Conservation (phyloP, 208 protist species). For the Acanthamoeba rhysodes region DNA sequence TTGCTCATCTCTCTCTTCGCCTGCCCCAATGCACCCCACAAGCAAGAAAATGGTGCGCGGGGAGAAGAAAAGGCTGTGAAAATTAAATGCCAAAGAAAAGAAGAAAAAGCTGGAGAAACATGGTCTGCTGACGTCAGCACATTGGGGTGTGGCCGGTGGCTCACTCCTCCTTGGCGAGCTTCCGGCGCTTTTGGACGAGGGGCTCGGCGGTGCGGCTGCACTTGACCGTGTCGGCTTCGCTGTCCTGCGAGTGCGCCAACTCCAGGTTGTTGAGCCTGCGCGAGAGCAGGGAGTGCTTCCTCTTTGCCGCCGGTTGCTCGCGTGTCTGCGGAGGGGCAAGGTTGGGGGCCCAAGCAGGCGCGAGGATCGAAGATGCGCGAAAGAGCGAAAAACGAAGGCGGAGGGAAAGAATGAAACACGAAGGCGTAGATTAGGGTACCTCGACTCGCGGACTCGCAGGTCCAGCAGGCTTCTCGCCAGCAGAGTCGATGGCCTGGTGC, state of each 20-base stretch:
- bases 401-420: background rate
- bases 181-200: conserved; percentile 55
- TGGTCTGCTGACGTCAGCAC: too few relatives aligned
- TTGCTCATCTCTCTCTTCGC: background rate
- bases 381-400: background rate
- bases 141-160: too few relatives aligned
- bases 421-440: too few relatives aligned
- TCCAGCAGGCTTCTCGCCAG: background rate
- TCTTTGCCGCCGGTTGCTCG: background rate
- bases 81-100: background rate
- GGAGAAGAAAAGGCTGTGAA: background rate
- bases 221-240: conserved; percentile 1
- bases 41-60: background rate
- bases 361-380: background rate
- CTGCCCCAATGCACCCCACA: background rate
- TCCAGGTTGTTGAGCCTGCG: conserved; percentile 3
- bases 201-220: conserved; percentile 58
- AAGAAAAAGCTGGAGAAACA: background rate
- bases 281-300: background rate
- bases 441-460: too few relatives aligned
- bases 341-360: background rate
- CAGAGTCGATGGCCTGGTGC: background rate
- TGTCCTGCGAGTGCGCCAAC: conserved; percentile 36
- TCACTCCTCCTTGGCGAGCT: background rate
- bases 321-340: background rate